A percentile compares a stretch with the other conserved stretches of the same genome.
phyloP scores from a whole-genome alignment of 2,329 filamentous ascomycete genomes.

The Fusarium musae region DNA sequence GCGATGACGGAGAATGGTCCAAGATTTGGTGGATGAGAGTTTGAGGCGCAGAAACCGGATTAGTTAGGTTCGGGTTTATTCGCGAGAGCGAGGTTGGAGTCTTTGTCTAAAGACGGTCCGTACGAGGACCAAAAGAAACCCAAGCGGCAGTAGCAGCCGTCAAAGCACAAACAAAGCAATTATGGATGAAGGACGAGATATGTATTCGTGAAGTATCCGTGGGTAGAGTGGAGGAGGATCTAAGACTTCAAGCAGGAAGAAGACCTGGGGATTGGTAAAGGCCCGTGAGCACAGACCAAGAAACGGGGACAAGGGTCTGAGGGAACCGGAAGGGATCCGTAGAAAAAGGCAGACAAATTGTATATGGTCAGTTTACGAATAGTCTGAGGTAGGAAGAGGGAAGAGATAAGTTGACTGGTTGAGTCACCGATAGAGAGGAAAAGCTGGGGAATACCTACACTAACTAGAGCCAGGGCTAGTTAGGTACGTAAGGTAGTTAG shows the following conservation, averaged over 20 bases:
- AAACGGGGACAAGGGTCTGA: slow-evolving; percentile 26
- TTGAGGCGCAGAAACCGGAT: background rate
- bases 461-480: background rate
- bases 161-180: slow-evolving; percentile 18
- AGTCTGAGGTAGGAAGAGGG: background rate
- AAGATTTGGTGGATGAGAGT: background rate
- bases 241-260: slow-evolving; percentile 22
- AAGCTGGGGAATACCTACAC: background rate
- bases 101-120: background rate
- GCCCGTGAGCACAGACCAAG: slow-evolving; percentile 31
- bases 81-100: background rate
- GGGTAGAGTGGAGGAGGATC: slow-evolving; percentile 28
- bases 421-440: background rate
- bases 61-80: background rate
- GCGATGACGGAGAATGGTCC: background rate
- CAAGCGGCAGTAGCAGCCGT: background rate
- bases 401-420: background rate
- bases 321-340: background rate
- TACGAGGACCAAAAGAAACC: background rate
- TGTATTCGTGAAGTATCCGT: background rate
- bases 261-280: slow-evolving; percentile 36
- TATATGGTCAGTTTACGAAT: slow-evolving; percentile 8
- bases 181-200: slow-evolving; percentile 9
- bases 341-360: background rate
- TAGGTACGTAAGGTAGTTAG: background rate